These are phyloP conservation scores for Vickermania ingenoplastis DNA, from an alignment of 208 protist genomes.

Conservation along the genomic window DNA sequence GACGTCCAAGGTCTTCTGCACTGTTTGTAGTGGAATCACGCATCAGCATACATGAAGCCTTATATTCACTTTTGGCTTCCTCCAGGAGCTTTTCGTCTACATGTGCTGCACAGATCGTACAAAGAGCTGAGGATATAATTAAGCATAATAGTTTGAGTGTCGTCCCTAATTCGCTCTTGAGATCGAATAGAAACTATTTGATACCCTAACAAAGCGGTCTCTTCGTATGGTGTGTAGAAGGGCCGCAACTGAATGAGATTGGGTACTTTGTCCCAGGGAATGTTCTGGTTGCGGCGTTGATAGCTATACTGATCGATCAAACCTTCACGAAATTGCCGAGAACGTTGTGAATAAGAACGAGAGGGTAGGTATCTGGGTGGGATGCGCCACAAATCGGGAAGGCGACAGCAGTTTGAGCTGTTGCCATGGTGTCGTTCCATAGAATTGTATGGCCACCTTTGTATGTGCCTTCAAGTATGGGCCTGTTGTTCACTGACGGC, in stretches of 20 bases:
- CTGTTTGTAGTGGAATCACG: constrained; percentile 92
- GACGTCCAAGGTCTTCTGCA: constrained; percentile 94
- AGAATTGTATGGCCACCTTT: constrained; percentile 59
- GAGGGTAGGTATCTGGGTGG: constrained; percentile 87
- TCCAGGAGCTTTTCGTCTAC: constrained; percentile 78
- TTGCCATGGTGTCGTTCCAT: constrained; percentile 71
- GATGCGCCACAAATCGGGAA: constrained; percentile 80
- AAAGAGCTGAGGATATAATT: constrained; percentile 58
- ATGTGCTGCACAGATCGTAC: constrained; percentile 49
- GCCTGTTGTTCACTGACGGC: constrained; percentile 49
- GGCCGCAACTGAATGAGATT: constrained; percentile 71
- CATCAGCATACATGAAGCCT: constrained; percentile 88
- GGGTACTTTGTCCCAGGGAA: constrained; percentile 53
- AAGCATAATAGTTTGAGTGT: constrained; percentile 61
- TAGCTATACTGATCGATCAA: constrained; percentile 58
- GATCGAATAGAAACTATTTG: constrained; percentile 67
- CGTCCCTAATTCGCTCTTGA: constrained; percentile 27
- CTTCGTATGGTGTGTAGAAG: constrained; percentile 89
- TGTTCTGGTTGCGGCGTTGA: constrained; percentile 56
- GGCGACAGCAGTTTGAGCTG: constrained; percentile 71
- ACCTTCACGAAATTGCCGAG: constrained; percentile 88
- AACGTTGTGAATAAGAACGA: constrained; percentile 92
- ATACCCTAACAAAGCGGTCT: constrained; percentile 85
- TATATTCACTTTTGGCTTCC: constrained; percentile 91
- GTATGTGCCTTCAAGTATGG: constrained; percentile 42